These are phyloP conservation scores for Xylariaceae sp. DNA, from an alignment of 2,329 filamentous ascomycete genomes.

Conservation along the genomic window DNA sequence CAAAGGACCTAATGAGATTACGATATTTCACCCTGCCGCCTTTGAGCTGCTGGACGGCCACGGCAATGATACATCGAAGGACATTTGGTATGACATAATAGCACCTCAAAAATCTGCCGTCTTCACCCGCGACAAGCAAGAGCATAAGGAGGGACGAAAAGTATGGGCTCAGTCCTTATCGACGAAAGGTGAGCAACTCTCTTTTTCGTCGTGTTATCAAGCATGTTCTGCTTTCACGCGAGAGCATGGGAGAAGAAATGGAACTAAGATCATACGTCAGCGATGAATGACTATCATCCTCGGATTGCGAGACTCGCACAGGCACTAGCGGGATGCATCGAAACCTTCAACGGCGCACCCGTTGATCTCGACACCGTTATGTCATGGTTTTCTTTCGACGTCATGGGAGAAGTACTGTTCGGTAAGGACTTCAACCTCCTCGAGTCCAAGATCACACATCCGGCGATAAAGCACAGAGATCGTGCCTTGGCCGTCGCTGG, in stretches of 20 bases:
- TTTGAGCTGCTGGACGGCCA: slow-evolving; percentile 20
- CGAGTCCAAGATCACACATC: slow-evolving; percentile 9
- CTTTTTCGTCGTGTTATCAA: too few relatives aligned
- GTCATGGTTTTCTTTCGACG: slow-evolving; percentile 21
- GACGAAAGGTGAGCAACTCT: slow-evolving; percentile 13
- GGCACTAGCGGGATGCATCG: slow-evolving; percentile 14
- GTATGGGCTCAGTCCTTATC: slow-evolving; percentile 18
- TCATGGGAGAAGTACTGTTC: slow-evolving; percentile 21
- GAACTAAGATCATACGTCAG: slow-evolving; percentile 2
- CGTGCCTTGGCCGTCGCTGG: slow-evolving; percentile 17
- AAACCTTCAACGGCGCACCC: slow-evolving; percentile 1
- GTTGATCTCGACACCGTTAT: slow-evolving; percentile 19
- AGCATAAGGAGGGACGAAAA: slow-evolving; percentile 19
- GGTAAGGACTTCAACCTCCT: slow-evolving; percentile 17
- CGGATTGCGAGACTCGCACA: slow-evolving; percentile 12
- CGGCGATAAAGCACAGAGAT: slow-evolving; percentile 15
- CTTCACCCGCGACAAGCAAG: slow-evolving; percentile 18
- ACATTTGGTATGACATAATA: slow-evolving; percentile 24
- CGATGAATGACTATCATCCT: slow-evolving; percentile 19
- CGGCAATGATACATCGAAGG: slow-evolving; percentile 17
- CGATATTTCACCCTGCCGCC: slow-evolving; percentile 15
- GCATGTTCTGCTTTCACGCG: too few relatives aligned
- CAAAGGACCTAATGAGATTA: slow-evolving; percentile 21
- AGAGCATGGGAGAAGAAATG: neutral
- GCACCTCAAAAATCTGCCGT: slow-evolving; percentile 18